Percentiles rank a stretch among this genome's conserved stretches.
Conservation (phyloP, 306 rosid genomes). For the Sicyos edulis region DNA sequence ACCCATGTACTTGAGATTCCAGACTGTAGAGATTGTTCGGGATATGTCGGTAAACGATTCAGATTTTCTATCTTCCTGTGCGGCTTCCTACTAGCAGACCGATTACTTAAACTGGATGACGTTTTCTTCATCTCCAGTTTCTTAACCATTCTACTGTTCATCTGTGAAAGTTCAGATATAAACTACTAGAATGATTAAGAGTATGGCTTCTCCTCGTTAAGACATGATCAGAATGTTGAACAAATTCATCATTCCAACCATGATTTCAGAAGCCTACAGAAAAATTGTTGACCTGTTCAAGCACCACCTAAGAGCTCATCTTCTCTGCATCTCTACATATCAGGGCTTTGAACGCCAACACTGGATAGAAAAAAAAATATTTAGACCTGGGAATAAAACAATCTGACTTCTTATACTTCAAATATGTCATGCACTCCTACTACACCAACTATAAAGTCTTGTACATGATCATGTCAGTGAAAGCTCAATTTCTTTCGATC, state of each 20-base stretch:
- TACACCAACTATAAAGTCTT: constrained; percentile 1
- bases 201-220: constrained; percentile 39
- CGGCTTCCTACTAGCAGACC: constrained; percentile 54
- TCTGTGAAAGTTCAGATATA: constrained; percentile 48
- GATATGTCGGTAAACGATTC: constrained; percentile 42
- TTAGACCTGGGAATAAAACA: background rate
- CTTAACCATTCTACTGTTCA: constrained; percentile 42
- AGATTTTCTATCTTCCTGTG: constrained; percentile 85
- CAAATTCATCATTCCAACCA: constrained; percentile 59
- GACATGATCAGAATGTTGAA: constrained; percentile 33
- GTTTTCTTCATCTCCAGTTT: constrained; percentile 65
- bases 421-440: background rate
- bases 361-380: constrained; percentile 17
- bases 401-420: background rate
- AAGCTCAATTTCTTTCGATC: no score
- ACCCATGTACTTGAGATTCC: constrained; percentile 72
- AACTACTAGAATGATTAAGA: constrained; percentile 35
- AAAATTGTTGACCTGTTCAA: constrained; percentile 59
- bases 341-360: constrained; percentile 63
- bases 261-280: constrained; percentile 57
- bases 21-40: constrained; percentile 59
- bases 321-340: constrained; percentile 73
- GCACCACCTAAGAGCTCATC: constrained; percentile 61
- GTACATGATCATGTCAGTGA: background rate
- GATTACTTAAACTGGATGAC: constrained; percentile 48